phyloP scores from a whole-genome alignment of 164 flowering plant genomes.

The Houttuynia cordata region DNA sequence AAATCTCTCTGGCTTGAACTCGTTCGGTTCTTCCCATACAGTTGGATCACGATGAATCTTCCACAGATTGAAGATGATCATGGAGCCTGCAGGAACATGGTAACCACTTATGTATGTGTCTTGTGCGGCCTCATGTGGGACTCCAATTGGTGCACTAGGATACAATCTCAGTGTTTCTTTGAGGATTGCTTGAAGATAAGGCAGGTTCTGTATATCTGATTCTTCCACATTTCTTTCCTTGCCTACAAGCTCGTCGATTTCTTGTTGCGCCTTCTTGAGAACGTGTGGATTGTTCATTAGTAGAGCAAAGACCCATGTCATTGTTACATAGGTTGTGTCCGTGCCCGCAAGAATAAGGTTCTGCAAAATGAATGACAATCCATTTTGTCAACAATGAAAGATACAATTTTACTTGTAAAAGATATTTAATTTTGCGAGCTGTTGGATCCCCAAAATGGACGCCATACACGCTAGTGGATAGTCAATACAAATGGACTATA shows the following conservation, averaged over 20 bases:
- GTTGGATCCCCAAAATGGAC: no score
- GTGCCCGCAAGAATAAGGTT: neutral
- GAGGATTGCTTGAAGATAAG: slow-evolving; percentile 5
- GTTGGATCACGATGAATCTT: slow-evolving; percentile 6
- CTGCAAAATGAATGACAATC: neutral
- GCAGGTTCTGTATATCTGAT: slow-evolving; percentile 2
- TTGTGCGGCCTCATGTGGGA: slow-evolving; percentile 6
- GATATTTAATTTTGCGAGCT: no score
- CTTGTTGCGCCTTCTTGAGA: slow-evolving; percentile 6
- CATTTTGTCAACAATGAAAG: no score
- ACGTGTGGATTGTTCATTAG: slow-evolving; percentile 5
- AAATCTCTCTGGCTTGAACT: slow-evolving; percentile 11
- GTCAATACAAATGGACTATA: no score
- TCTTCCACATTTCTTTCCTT: slow-evolving; percentile 8
- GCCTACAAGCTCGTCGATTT: slow-evolving; percentile 1
- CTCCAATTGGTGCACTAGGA: slow-evolving; percentile 3
- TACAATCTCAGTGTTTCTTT: slow-evolving; percentile 7
- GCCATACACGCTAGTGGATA: no score
- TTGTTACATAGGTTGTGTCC: slow-evolving; percentile 2
- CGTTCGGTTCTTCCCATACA: slow-evolving; percentile 5
- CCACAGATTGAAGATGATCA: slow-evolving; percentile 2
- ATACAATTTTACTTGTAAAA: no score
- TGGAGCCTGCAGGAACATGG: slow-evolving; percentile 5
- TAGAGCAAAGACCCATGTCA: slow-evolving; percentile 8
- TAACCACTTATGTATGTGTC: slow-evolving; percentile 7